A percentile compares a stretch with the other conserved stretches of the same genome.
These are phyloP conservation scores for Chamaecyparis obtusa DNA, from an alignment of 75 land plant species.

Conservation along the genomic window DNA sequence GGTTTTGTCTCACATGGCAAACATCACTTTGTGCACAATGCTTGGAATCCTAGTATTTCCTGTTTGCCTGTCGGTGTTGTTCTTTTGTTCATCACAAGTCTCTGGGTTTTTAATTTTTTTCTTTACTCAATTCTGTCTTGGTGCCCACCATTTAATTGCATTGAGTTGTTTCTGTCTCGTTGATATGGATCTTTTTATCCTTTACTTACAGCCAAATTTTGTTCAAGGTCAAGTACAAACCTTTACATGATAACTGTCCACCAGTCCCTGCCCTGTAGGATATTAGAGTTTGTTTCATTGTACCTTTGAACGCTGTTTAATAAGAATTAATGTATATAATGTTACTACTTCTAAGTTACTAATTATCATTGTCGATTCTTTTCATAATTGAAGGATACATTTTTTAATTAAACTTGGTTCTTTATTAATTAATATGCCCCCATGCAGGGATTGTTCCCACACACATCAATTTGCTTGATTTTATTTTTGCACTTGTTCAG, in stretches of 20 bases:
- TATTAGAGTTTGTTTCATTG: not conserved
- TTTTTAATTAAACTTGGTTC: not conserved
- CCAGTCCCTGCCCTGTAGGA: not conserved
- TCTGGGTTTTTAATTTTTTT: not conserved
- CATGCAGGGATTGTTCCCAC: not conserved
- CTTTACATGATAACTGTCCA: not conserved
- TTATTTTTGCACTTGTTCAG: constrained; percentile 17
- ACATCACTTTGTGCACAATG: not conserved
- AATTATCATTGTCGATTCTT: not conserved
- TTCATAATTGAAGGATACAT: not conserved
- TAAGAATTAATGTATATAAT: not conserved
- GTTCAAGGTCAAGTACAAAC: not conserved
- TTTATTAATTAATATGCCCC: not conserved
- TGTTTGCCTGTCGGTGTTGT: not conserved
- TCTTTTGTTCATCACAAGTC: not conserved
- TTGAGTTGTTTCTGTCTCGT: not conserved
- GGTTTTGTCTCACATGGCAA: not conserved
- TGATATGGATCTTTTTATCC: not conserved
- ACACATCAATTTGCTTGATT: constrained; percentile 1
- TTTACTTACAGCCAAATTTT: not conserved
- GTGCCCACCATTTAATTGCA: not conserved
- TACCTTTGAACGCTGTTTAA: not conserved
- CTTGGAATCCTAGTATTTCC: not conserved
- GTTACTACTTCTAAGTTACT: not conserved
- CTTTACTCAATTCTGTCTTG: not conserved